Evolutionary conservation across 208 protist species (phyloP), one percentile per base, ranked within the genome.

Genomic region (Kentomonas sorsogonicus): DNA sequence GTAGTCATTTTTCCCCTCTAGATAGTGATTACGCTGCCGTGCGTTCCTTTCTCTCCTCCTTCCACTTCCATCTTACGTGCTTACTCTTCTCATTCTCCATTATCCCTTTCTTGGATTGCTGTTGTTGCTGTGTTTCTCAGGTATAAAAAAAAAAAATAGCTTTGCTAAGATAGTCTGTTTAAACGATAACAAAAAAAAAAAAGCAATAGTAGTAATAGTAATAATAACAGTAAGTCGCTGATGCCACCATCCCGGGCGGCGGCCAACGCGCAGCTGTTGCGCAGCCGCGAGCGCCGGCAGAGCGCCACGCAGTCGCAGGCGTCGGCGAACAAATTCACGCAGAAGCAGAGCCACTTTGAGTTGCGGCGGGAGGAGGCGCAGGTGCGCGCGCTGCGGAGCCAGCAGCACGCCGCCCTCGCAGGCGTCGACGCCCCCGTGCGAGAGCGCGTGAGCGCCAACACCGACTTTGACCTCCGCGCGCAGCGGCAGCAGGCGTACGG

Each of bases 331-430:
- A 75, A 73, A 36, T 93, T 93, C 46, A 79, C 70, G n/a, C 50
- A 77, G 23, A 79, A 82, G 56, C 86, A 93, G 50, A 89, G 81
- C 44, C 77, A 73, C 53, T 93, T 91, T 52, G 83, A 84, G 53
- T 77, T 76, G 0, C 74, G 79, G 10, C 74, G 74, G 23, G 86
- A 93, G 63, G 83, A 93, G 69, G 53, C 73, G 39, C 77, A 86
- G 16, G 64, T 77, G 7, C 62, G 13, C 58, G 61, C 27, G 36
- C 69, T 48, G 55, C 73, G 38, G 60, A 66, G 48, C 38, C 30
- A 69, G 31, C 36, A 57, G 53, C 38, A 58, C 26, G 23, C 33
- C 44, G 22, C 23, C 36, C 23, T n/a, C 23, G 4, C 16, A 13
- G 48, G 39, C 23, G 34, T 27, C 7, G 13, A 20, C 11, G n/a